A percentile compares a stretch with the other conserved stretches of the same genome.
Evolutionary conservation across 768 basidiomycete genomes (phyloP).

Genomic region (Polyporus arcularius): DNA sequence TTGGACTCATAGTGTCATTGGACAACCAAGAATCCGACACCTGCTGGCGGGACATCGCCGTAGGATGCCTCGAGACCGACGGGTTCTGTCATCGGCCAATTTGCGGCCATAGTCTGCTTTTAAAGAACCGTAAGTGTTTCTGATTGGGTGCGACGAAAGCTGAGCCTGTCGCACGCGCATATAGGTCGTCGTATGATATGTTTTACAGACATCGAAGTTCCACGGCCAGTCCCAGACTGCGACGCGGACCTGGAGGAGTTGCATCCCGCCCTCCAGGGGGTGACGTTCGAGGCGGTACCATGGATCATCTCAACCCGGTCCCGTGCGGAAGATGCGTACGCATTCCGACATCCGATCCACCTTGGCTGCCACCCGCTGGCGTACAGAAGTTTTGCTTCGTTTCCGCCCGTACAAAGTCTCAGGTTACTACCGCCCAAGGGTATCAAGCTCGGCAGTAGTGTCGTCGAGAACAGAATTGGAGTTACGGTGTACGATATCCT

Average conservation of each 20-base stretch:
- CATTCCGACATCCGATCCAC: background rate
- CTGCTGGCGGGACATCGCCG: slow-evolving; percentile 4
- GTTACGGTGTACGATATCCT: background rate
- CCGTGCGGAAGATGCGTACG: background rate
- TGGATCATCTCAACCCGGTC: background rate
- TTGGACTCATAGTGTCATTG: slow-evolving; percentile 1
- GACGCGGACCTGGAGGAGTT: background rate
- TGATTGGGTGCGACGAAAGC: background rate
- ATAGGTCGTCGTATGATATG: background rate
- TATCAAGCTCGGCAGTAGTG: background rate
- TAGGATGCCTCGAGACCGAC: background rate
- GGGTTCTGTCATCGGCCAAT: slow-evolving; percentile 1
- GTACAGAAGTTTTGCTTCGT: background rate
- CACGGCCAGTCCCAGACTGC: background rate
- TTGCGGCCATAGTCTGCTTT: background rate
- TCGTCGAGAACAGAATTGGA: background rate
- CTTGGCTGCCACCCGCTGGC: background rate
- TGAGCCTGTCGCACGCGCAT: background rate
- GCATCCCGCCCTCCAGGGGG: background rate
- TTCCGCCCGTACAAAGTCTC: background rate
- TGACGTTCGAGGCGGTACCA: background rate
- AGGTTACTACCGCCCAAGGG: background rate
- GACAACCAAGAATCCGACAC: background rate
- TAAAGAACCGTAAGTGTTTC: background rate
- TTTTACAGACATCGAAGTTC: too few relatives aligned